Evolutionary conservation across 2,329 filamentous ascomycete genomes (phyloP).

Genomic region (Colletotrichum paranaense): DNA sequence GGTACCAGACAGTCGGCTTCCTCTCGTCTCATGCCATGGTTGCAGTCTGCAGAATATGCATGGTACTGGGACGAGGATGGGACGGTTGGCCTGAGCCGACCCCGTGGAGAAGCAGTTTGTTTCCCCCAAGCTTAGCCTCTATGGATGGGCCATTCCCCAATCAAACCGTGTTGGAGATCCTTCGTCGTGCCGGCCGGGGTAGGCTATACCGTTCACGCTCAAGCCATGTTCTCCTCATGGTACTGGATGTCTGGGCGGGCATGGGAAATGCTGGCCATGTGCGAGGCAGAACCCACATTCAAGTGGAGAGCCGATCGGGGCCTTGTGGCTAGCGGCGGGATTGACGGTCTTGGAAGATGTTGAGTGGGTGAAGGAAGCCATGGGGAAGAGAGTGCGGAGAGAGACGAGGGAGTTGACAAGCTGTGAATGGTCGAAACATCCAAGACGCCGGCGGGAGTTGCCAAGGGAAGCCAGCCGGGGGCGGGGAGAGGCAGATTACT

Average conservation of each 20-base stretch:
- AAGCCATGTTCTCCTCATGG: conserved; percentile 24
- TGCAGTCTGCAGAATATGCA: conserved; percentile 28
- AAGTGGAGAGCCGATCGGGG: conserved; percentile 20
- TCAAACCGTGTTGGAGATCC: conserved; percentile 3
- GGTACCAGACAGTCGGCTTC: conserved; percentile 21
- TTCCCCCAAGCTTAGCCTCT: conserved; percentile 21
- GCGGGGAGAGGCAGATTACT: neutral
- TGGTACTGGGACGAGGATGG: conserved; percentile 11
- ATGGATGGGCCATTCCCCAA: conserved; percentile 24
- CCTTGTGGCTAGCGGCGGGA: conserved; percentile 28
- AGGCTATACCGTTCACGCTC: neutral
- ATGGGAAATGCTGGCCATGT: conserved; percentile 8
- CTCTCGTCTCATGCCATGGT: conserved; percentile 6
- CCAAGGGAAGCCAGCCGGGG: neutral
- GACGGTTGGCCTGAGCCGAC: neutral
- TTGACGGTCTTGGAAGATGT: conserved; percentile 30
- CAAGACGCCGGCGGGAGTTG: neutral
- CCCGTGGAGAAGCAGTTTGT: neutral
- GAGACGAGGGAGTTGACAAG: conserved; percentile 14
- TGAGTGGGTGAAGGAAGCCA: conserved; percentile 18
- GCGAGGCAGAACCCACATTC: conserved; percentile 11
- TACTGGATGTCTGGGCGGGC: conserved; percentile 2
- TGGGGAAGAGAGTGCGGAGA: conserved; percentile 15
- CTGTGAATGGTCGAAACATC: conserved; percentile 11
- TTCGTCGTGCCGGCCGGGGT: neutral